phyloP scores from a whole-genome alignment of 2,329 filamentous ascomycete genomes.

The Sclerotinia trifoliorum region DNA sequence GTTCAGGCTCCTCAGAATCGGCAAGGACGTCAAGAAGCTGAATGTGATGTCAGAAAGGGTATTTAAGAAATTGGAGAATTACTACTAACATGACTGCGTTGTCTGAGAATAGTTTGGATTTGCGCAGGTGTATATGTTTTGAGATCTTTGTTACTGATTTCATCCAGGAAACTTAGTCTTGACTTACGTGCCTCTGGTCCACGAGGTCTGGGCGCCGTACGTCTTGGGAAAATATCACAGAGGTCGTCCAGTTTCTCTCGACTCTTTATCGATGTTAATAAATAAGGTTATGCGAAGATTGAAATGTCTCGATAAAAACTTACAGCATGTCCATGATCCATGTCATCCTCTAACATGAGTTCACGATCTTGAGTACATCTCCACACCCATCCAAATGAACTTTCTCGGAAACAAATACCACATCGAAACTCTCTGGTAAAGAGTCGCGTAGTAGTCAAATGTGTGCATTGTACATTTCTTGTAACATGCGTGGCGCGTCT shows the following conservation, averaged over 20 bases:
- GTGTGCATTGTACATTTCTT: conserved; percentile 53
- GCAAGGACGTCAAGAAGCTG: conserved; percentile 17
- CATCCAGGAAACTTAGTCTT: conserved; percentile 40
- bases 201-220: conserved; percentile 27
- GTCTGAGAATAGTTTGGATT: conserved; percentile 48
- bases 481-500: conserved; percentile 15
- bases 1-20: not conserved
- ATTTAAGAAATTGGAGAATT: not conserved
- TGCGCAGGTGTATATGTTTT: conserved; percentile 49
- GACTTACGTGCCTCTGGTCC: conserved; percentile 31
- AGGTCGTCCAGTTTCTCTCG: conserved; percentile 33
- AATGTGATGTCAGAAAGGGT: not conserved
- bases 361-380: conserved; percentile 66
- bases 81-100: conserved; percentile 49
- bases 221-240: conserved; percentile 31
- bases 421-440: conserved; percentile 57
- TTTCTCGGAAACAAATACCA: conserved; percentile 53
- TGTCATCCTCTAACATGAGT: conserved; percentile 43
- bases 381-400: conserved; percentile 70
- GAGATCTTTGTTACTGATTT: conserved; percentile 46
- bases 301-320: conserved; percentile 11
- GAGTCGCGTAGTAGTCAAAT: conserved; percentile 65
- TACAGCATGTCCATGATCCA: conserved; percentile 38
- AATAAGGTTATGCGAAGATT: conserved; percentile 30
- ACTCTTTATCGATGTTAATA: conserved; percentile 21